Evolutionary conservation across 345 rosid species (phyloP), one percentile per base, ranked within the genome.

Genomic region (Hypericum androsaemum): DNA sequence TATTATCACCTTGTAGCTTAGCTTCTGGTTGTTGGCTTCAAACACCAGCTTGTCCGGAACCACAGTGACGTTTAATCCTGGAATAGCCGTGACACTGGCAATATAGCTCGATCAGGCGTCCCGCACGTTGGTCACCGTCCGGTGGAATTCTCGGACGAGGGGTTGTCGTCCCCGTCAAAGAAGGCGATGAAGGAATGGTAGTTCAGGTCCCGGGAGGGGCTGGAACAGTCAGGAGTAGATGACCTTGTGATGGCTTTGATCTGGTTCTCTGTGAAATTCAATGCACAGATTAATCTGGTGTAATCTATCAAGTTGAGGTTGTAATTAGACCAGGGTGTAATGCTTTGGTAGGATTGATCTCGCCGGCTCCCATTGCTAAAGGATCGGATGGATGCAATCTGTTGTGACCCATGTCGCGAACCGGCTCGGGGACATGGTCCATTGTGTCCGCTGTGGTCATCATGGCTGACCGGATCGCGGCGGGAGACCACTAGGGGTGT

Each of bases 401-500:
- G 43, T 42, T 15, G 59, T 59, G 0, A 63, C 60, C 35, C 37
- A 32, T 0, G 43, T 13, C 0, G 61, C 60, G 54, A 70, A 66
- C 52, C 78, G 82, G 7, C 0, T 8, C 12, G 54, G 41, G 50
- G 70, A n/a, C n/a, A n/a, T n/a, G n/a, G n/a, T n/a, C n/a, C n/a
- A n/a, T n/a, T n/a, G n/a, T n/a, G n/a, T n/a, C 67, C 0, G 80
- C 58, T 2, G 84, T 76, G 6, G 82, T 81, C 78, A 81, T 76
- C 47, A 81, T 68, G 41, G 84, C 88, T 1, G 84, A 81, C 16
- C 88, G 69, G 43, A 81, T 68, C 6, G 84, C 79, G 0, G 82
- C 80, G 0, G 84, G 82, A 50, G 75, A 76, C 82, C 88, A 81
- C 5, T 76, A 72, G 0, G 81, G 77, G 43, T n/a, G n/a, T n/a